Conservation (phyloP, 2,329 filamentous ascomycete species). For the Hypoxylon rubiginosum region DNA sequence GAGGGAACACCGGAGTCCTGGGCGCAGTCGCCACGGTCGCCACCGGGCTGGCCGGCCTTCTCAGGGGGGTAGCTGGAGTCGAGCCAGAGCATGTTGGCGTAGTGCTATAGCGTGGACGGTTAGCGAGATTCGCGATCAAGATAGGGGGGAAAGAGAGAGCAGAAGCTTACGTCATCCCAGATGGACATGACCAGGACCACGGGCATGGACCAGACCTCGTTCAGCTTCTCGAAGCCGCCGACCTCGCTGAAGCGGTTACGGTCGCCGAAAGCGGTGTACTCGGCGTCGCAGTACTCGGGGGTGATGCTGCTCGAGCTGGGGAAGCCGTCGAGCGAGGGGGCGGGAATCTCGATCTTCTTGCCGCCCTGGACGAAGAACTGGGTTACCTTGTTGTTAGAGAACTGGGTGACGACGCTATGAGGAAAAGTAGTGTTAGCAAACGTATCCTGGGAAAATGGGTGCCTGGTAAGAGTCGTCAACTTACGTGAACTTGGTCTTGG, state of each 20-base stretch:
- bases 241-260: constrained; percentile 63
- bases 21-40: constrained; percentile 63
- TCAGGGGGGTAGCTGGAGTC: constrained; percentile 64
- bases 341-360: constrained; percentile 61
- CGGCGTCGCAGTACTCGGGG: constrained; percentile 66
- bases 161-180: constrained; percentile 66
- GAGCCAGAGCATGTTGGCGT: constrained; percentile 72
- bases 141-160: not conserved
- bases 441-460: not conserved
- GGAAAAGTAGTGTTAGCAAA: constrained; percentile 7
- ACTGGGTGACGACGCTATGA: constrained; percentile 68
- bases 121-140: constrained; percentile 4
- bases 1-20: constrained; percentile 61
- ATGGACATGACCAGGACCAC: constrained; percentile 74
- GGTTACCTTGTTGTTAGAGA: constrained; percentile 61
- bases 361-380: constrained; percentile 73
- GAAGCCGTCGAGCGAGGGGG: constrained; percentile 49
- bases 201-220: constrained; percentile 64
- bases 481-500: constrained; percentile 67
- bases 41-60: constrained; percentile 57
- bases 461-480: constrained; percentile 3
- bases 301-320: constrained; percentile 58
- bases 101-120: constrained; percentile 53
- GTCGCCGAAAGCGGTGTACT: constrained; percentile 67
- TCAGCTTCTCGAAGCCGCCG: constrained; percentile 68